Conservation (phyloP, 257 asterid genomes). For the Penstemon davidsonii region DNA sequence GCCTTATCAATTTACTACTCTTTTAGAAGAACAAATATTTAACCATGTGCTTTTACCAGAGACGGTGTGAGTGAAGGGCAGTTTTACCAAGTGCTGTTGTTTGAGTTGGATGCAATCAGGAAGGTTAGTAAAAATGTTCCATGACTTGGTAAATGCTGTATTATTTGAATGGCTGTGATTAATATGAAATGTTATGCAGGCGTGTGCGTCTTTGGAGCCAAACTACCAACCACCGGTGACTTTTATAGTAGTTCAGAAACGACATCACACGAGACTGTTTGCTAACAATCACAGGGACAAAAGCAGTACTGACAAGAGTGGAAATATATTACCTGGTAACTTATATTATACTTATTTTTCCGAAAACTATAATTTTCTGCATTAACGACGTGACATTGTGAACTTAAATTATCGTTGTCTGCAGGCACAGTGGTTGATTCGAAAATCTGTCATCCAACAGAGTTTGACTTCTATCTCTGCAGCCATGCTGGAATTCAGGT, state of each 20-base stretch:
- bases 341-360: not conserved
- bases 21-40: not conserved
- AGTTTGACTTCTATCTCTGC: conserved; percentile 91
- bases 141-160: not conserved
- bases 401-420: not conserved
- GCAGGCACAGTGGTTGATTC: conserved; percentile 96
- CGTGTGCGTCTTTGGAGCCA: conserved; percentile 96
- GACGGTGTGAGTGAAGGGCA: conserved; percentile 99
- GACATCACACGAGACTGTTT: conserved; percentile 90
- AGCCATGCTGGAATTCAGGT: conserved; percentile 99
- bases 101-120: conserved; percentile 93
- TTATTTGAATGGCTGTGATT: conserved; percentile 7
- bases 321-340: conserved; percentile 89
- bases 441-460: conserved; percentile 96
- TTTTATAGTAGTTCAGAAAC: conserved; percentile 89
- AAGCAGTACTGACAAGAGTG: conserved; percentile 88
- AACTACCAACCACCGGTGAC: conserved; percentile 98
- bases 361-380: not conserved
- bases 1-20: not conserved
- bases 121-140: conserved; percentile 45
- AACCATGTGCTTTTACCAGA: conserved; percentile 36
- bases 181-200: conserved; percentile 43
- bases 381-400: not conserved
- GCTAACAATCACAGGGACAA: conserved; percentile 88
- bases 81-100: conserved; percentile 85